A percentile compares a stretch with the other conserved stretches of the same genome.
phyloP scores from a whole-genome alignment of 345 rosid species.

The Triadica sebifera region DNA sequence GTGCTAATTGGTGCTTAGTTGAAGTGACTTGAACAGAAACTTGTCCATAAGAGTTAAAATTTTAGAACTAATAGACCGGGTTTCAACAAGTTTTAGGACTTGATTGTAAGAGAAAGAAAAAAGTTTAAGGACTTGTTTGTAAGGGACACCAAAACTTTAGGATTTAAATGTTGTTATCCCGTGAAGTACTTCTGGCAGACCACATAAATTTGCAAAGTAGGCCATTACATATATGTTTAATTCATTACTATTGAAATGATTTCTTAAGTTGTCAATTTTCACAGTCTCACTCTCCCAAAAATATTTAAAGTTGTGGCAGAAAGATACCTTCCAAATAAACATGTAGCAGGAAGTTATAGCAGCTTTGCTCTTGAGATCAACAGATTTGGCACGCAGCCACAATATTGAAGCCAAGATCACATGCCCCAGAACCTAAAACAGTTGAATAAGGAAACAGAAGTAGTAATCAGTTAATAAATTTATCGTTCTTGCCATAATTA shows the following conservation, averaged over 20 bases:
- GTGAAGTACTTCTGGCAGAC: too few species aligned
- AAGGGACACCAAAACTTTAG: background rate
- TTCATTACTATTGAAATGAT: too few species aligned
- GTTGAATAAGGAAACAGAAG: conserved; percentile 2
- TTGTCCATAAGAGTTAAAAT: too few species aligned
- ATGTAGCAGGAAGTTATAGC: conserved; percentile 87
- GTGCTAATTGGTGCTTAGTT: too few species aligned
- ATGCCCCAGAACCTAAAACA: conserved; percentile 70
- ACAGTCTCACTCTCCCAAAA: background rate
- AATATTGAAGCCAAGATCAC: conserved; percentile 49
- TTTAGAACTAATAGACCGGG: too few species aligned
- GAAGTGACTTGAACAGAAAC: too few species aligned
- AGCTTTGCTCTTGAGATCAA: conserved; percentile 69
- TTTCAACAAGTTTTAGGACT: background rate
- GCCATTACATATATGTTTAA: too few species aligned
- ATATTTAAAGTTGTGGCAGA: background rate
- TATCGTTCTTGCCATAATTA: background rate
- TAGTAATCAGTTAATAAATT: background rate
- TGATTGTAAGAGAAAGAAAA: background rate
- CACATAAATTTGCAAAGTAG: too few species aligned
- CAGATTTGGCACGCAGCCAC: conserved; percentile 73
- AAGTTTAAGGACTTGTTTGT: too few species aligned
- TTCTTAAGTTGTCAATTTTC: too few species aligned
- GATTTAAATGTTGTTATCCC: background rate
- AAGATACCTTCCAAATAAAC: conserved; percentile 93